These are phyloP conservation scores for Bryum argenteum DNA, from an alignment of 225 moss, liverwort and hornwort genomes.

Conservation along the genomic window DNA sequence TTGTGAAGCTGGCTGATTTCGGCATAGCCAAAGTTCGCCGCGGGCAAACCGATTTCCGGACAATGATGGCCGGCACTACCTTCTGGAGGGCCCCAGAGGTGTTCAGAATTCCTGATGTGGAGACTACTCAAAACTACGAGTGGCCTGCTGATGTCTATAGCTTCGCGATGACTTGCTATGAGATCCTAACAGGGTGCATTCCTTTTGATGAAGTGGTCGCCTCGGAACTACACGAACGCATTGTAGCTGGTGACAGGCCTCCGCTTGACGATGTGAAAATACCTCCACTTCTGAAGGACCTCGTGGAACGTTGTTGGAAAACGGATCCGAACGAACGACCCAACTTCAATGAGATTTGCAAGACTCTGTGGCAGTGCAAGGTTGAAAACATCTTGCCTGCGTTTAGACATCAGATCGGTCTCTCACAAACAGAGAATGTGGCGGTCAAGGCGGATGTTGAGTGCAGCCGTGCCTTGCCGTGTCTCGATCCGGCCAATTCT, in stretches of 20 bases:
- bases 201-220: conserved; percentile 29
- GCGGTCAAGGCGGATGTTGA: too few species aligned
- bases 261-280: conserved; percentile 25
- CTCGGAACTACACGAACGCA: conserved; percentile 22
- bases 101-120: conserved; percentile 22
- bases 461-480: conserved; percentile 1
- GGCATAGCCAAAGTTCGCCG: conserved; percentile 41
- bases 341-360: conserved; percentile 38
- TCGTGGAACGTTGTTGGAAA: conserved; percentile 48
- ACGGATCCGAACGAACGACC: conserved; percentile 39
- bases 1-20: conserved; percentile 53
- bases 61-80: conserved; percentile 49
- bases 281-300: conserved; percentile 35
- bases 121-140: conserved; percentile 20
- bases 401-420: conserved; percentile 30
- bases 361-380: conserved; percentile 42
- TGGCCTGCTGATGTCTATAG: conserved; percentile 63
- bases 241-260: conserved; percentile 39
- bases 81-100: conserved; percentile 57
- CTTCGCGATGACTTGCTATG: conserved; percentile 51
- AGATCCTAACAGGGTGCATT: conserved; percentile 40
- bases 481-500: conserved; percentile 6
- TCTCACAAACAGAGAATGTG: neutral
- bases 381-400: conserved; percentile 48
- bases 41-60: conserved; percentile 8